Evolutionary conservation across 2,329 filamentous ascomycete genomes (phyloP).

Genomic region (Colletotrichum salicis): DNA sequence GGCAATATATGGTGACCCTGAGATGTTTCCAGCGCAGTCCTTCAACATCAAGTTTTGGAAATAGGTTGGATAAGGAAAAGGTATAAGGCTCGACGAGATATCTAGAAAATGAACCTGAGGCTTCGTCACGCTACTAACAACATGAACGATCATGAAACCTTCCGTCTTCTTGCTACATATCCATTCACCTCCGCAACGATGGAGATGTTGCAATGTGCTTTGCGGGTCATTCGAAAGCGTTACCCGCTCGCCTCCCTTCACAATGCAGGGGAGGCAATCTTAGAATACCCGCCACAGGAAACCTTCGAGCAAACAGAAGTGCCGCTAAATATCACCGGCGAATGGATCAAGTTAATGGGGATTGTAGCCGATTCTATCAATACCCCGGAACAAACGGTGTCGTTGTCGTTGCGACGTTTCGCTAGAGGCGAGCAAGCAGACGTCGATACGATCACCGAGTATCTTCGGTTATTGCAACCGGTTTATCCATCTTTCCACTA

Average conservation of each 20-base stretch:
- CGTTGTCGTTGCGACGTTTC: not conserved
- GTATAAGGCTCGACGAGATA: not conserved
- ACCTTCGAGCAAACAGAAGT: slow-evolving; percentile 7
- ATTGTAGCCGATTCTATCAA: not conserved
- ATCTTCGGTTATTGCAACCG: not conserved
- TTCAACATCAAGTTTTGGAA: not conserved
- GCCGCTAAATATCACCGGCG: not conserved
- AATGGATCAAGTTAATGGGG: slow-evolving; percentile 1
- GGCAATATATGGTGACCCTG: not conserved
- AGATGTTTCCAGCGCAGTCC: not conserved
- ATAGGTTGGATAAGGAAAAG: not conserved
- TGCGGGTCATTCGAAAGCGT: not conserved
- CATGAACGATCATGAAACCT: slow-evolving; percentile 7
- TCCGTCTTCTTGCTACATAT: slow-evolving; percentile 1
- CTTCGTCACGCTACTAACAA: not conserved
- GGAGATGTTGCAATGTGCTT: slow-evolving; percentile 11
- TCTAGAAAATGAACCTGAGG: not conserved
- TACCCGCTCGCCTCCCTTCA: not conserved
- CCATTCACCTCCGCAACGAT: slow-evolving; percentile 14
- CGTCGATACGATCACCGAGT: not conserved
- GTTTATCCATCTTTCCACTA: not conserved
- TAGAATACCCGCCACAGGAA: slow-evolving; percentile 4
- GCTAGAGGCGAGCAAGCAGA: not conserved
- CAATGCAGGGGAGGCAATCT: not conserved
- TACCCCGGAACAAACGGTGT: not conserved